Evolutionary conservation across 2,329 filamentous ascomycete genomes (phyloP).

Genomic region (Blastomyces emzantsi): DNA sequence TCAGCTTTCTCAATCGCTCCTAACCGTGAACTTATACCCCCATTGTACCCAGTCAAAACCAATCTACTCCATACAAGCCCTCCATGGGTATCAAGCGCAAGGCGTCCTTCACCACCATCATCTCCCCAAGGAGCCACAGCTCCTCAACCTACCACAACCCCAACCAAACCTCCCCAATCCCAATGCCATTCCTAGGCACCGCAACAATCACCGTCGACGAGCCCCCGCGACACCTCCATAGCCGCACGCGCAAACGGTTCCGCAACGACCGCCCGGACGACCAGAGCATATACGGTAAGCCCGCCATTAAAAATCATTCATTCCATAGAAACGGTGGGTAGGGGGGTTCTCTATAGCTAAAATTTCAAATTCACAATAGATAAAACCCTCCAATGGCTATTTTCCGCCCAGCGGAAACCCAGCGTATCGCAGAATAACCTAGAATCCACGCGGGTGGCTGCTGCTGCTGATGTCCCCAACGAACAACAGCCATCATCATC

Average conservation of each 20-base stretch:
- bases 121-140: conserved; percentile 31
- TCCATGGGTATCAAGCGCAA: conserved; percentile 53
- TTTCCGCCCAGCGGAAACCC: conserved; percentile 31
- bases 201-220: conserved; percentile 25
- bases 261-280: conserved; percentile 51
- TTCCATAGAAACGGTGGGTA: not conserved
- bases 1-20: not conserved
- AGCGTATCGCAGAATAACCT: not conserved
- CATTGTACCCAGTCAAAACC: not conserved
- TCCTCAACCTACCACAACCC: conserved; percentile 24
- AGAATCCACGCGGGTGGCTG: not conserved
- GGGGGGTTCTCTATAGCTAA: not conserved
- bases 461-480: conserved; percentile 21
- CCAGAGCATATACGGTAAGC: conserved; percentile 45
- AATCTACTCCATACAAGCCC: not conserved
- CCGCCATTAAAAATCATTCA: not conserved
- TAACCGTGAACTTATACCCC: not conserved
- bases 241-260: conserved; percentile 51
- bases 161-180: conserved; percentile 19
- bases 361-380: conserved; percentile 24
- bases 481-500: conserved; percentile 19
- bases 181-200: conserved; percentile 19
- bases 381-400: conserved; percentile 37
- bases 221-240: conserved; percentile 40
- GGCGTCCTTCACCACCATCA: conserved; percentile 42